Percentiles rank a stretch among this genome's conserved stretches.
Conservation (phyloP, 352 stramenopile genomes). For the Globisporangium heterothallicum region DNA sequence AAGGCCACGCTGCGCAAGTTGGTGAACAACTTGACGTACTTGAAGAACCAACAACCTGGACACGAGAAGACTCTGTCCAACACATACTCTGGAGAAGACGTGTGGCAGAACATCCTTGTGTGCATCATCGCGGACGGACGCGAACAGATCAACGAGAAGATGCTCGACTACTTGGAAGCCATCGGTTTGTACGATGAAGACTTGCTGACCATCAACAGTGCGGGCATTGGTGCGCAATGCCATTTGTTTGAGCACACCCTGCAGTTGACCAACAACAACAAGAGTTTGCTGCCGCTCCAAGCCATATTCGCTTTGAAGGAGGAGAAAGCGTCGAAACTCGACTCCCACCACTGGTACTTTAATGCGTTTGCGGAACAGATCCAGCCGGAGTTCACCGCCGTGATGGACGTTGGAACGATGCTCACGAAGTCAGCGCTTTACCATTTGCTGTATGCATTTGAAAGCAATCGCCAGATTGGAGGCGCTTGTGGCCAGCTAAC, state of each 20-base stretch:
- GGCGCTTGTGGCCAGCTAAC: constrained; percentile 77
- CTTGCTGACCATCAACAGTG: constrained; percentile 80
- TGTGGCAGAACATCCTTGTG: constrained; percentile 79
- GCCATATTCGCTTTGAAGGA: constrained; percentile 80
- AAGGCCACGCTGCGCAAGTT: constrained; percentile 75
- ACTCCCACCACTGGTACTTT: constrained; percentile 87
- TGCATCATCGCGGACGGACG: constrained; percentile 79
- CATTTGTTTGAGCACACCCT: constrained; percentile 85
- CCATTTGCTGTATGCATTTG: constrained; percentile 75
- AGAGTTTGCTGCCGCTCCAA: constrained; percentile 67
- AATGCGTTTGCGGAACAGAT: constrained; percentile 79
- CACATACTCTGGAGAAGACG: constrained; percentile 54
- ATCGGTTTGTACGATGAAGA: constrained; percentile 84
- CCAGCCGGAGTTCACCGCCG: constrained; percentile 71
- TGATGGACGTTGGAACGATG: constrained; percentile 86
- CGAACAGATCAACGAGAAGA: constrained; percentile 70
- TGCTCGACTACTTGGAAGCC: constrained; percentile 67
- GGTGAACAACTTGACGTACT: constrained; percentile 74
- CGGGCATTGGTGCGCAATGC: constrained; percentile 72
- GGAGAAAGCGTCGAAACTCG: constrained; percentile 73
- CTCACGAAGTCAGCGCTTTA: constrained; percentile 70
- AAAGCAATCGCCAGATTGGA: constrained; percentile 74
- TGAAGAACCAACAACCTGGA: constrained; percentile 37
- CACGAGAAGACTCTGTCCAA: constrained; percentile 26
- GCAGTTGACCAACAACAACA: constrained; percentile 66